Evolutionary conservation across 2,329 filamentous ascomycete species (phyloP).

Genomic region (Cladosporium sp.): DNA sequence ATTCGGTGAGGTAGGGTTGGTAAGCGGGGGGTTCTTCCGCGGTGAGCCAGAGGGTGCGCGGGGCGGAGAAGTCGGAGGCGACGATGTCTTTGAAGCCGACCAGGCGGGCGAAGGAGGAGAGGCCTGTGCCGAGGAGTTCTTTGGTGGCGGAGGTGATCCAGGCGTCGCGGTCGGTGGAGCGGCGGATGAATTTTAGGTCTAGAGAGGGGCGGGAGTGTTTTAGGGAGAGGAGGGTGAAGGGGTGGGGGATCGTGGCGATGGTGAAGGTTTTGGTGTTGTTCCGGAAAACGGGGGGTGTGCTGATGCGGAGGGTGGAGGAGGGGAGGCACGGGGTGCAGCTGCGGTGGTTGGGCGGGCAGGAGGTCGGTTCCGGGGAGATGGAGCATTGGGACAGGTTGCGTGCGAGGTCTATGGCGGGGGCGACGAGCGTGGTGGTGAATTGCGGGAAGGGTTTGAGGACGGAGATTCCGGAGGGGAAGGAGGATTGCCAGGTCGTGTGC

Average conservation of each 20-base stretch:
- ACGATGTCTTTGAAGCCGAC: slow-evolving; percentile 77
- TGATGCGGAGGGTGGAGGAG: slow-evolving; percentile 60
- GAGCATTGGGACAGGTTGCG: slow-evolving; percentile 72
- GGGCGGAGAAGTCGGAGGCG: slow-evolving; percentile 60
- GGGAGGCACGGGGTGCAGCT: slow-evolving; percentile 72
- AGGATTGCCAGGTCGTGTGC: slow-evolving; percentile 78
- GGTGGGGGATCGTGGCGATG: slow-evolving; percentile 85
- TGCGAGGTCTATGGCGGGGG: slow-evolving; percentile 68
- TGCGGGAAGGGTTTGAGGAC: slow-evolving; percentile 75
- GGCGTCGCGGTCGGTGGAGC: slow-evolving; percentile 65
- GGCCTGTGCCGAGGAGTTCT: slow-evolving; percentile 60
- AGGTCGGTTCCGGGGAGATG: slow-evolving; percentile 64
- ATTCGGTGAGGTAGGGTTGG: slow-evolving; percentile 25
- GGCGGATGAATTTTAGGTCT: slow-evolving; percentile 42
- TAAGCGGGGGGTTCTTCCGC: slow-evolving; percentile 61
- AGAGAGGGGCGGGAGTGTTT: slow-evolving; percentile 49
- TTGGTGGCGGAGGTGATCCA: slow-evolving; percentile 76
- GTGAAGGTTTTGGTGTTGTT: slow-evolving; percentile 73
- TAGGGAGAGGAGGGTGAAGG: slow-evolving; percentile 74
- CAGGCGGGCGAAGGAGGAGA: slow-evolving; percentile 62
- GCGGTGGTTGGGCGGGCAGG: slow-evolving; percentile 77
- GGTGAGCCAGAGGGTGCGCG: slow-evolving; percentile 74
- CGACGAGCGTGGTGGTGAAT: slow-evolving; percentile 68
- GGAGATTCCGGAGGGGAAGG: slow-evolving; percentile 70
- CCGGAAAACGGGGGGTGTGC: slow-evolving; percentile 63